Evolutionary conservation across 768 basidiomycete species (phyloP), one percentile per base, ranked within the genome.

Genomic region (Tulasnella sp.): DNA sequence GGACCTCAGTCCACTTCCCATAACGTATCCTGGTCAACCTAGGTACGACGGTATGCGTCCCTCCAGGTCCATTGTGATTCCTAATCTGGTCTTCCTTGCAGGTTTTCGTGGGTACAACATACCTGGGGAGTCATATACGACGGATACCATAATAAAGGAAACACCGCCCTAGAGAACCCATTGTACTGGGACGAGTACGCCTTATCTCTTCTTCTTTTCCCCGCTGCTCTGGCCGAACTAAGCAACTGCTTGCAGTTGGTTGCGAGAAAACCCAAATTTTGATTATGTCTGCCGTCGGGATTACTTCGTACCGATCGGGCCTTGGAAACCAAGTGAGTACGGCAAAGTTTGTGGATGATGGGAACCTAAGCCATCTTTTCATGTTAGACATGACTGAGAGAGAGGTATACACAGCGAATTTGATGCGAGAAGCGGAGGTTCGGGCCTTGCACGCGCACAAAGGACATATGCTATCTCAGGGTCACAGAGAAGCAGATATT

Each of bases 81-180:
- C 31, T 77, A 24, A 50, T 31, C 64, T 37, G 14, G 28, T 8
- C 9, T 31, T 9, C 9, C 28, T 16, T 28, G 31, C 69, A 78
- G 77, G 37, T 78, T 78, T 34, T 60, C 22, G 22, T 78, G 77
- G 77, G 28, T 78, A 7, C 77, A 78, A 34, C 31, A 72, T 37
- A 28, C 60, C 16, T 64, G 50, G 24, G 50, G 40, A 7, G 6
- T 16, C 24, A 31, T 48, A 18, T 69, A 69, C 77, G 60, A 37
- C 3, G 77, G n/a, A 11, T 78, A 22, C 42, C 37, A 54, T 48
- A n/a, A 34, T 22, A 34, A 58, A 34, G 76, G 46, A 37, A 76
- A 76, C 46, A 12, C 18, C 31, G 41, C 24, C 22, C 2, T 37
- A 3, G 48, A 76, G 6, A 18, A 46, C n/a, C 34, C 46, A 9